phyloP scores from a whole-genome alignment of 2,329 filamentous ascomycete genomes.

The Zymoseptoria tritici region DNA sequence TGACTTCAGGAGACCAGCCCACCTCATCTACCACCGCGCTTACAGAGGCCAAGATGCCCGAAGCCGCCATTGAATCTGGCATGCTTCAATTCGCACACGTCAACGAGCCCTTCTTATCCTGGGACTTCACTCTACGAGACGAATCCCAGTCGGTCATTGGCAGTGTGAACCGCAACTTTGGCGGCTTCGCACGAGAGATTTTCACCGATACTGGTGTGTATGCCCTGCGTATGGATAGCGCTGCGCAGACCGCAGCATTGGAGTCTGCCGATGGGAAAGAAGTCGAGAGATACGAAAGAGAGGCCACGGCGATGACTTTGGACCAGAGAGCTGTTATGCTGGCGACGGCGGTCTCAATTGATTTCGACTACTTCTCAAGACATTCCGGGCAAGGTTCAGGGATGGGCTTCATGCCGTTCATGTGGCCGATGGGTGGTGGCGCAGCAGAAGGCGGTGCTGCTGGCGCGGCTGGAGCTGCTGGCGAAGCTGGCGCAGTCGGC shows the following conservation, averaged over 20 bases:
- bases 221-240: slow-evolving; percentile 57
- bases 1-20: slow-evolving; percentile 33
- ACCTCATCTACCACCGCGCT: slow-evolving; percentile 40
- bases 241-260: slow-evolving; percentile 33
- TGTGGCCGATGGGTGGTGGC: slow-evolving; percentile 36
- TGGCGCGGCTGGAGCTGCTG: slow-evolving; percentile 32
- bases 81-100: slow-evolving; percentile 56
- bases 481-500: slow-evolving; percentile 29
- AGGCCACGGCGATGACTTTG: slow-evolving; percentile 50
- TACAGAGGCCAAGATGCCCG: slow-evolving; percentile 40
- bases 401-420: slow-evolving; percentile 47
- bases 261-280: slow-evolving; percentile 22
- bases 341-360: slow-evolving; percentile 56
- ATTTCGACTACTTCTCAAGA: slow-evolving; percentile 61
- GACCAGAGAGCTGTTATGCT: slow-evolving; percentile 61
- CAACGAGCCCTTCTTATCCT: slow-evolving; percentile 56
- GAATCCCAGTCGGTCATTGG: slow-evolving; percentile 47
- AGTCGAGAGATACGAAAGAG: slow-evolving; percentile 18
- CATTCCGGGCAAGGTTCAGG: slow-evolving; percentile 43
- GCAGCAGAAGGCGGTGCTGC: slow-evolving; percentile 32
- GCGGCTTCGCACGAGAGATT: slow-evolving; percentile 54
- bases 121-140: slow-evolving; percentile 55
- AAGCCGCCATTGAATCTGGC: slow-evolving; percentile 34
- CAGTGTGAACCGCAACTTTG: slow-evolving; percentile 57
- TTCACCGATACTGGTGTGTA: slow-evolving; percentile 62